Base-by-base conservation (phyloP, 176 grass and related monocot species). In the Carex pumila region DNA sequence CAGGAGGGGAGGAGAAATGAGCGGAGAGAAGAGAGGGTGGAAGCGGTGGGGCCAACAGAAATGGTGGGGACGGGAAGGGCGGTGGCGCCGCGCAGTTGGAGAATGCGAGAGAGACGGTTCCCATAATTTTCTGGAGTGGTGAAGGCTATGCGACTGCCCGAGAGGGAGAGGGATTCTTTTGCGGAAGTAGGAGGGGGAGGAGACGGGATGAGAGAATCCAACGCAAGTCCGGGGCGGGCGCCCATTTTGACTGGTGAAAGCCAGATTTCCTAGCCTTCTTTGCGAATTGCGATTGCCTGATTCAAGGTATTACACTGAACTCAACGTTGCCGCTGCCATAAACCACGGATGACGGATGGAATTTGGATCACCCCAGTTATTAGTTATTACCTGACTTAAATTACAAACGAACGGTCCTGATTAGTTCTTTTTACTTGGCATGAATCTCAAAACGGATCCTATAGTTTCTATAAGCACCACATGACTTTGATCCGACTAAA, bases 41-140 rank as follows among this genome's bases (percentile, higher is more conserved):
- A 88, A 73, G 57, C 83, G 47, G 78, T 93, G 71, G 47, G 81
- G 25, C 81, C 87, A 63, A 91, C 78, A 71, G 84, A 77, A 72
- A 98, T 87, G 65, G 95, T 94, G 29, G 92, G 90, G 61, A 94
- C 63, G n/a, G 89, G 87, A 12, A 98, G 56, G 22, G 89, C 92
- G 12, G 9, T 83, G 45, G 87, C 95, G 64, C 89, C 86, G 19
- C 79, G 92, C 22, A 84, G 88, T 63, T 75, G 65, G 61, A 94
- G 85, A 56, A 94, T 80, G 79, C 72, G 49, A 62, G 79, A 61
- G 12, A 97, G 83, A n/a, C 88, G 92, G 63, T 50, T 84, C 14
- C 87, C 89, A 66, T 97, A 92, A 18, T 74, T 65, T 7, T 81
- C 62, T 1, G 94, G 92, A 72, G 92, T 91, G 55, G 91, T 98